phyloP scores from a whole-genome alignment of 108 stramenopile genomes.

The Skeletonema tropicum region DNA sequence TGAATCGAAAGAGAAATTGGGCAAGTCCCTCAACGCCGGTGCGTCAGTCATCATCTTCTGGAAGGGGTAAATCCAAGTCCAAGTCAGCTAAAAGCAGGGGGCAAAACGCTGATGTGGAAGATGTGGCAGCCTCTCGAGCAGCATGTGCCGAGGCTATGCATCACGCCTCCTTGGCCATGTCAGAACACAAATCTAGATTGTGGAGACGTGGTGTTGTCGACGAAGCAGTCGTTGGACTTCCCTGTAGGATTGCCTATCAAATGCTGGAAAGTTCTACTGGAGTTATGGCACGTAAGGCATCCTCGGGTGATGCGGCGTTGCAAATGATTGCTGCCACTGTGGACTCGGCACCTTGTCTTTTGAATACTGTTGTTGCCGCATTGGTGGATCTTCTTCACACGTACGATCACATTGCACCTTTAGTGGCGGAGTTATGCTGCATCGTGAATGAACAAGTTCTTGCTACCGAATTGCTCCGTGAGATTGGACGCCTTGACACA shows the following conservation, averaged over 20 bases:
- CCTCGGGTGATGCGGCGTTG: conserved; percentile 68
- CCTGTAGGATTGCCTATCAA: conserved; percentile 85
- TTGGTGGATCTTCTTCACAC: conserved; percentile 88
- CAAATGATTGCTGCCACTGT: conserved; percentile 76
- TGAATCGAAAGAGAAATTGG: conserved; percentile 75
- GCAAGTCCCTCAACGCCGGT: conserved; percentile 33
- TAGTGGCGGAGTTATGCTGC: conserved; percentile 76
- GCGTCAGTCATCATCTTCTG: conserved; percentile 14
- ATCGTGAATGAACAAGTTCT: conserved; percentile 64
- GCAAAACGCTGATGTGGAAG: conserved; percentile 41
- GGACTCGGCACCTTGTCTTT: conserved; percentile 49
- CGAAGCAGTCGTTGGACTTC: conserved; percentile 72
- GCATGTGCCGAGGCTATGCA: conserved; percentile 73
- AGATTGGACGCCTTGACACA: conserved; percentile 75
- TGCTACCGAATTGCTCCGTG: conserved; percentile 70
- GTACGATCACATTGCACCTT: conserved; percentile 80
- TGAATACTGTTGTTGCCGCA: conserved; percentile 76
- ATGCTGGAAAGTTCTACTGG: conserved; percentile 80
- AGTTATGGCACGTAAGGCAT: conserved; percentile 64
- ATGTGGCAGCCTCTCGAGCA: conserved; percentile 42
- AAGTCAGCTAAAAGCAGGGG: conserved; percentile 28
- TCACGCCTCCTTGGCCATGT: conserved; percentile 65
- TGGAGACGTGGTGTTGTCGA: conserved; percentile 88
- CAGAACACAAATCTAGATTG: conserved; percentile 50
- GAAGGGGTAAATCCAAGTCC: conserved; percentile 8